Evolutionary conservation across 208 protist genomes (phyloP).

Genomic region (Trypanosoma brucei): DNA sequence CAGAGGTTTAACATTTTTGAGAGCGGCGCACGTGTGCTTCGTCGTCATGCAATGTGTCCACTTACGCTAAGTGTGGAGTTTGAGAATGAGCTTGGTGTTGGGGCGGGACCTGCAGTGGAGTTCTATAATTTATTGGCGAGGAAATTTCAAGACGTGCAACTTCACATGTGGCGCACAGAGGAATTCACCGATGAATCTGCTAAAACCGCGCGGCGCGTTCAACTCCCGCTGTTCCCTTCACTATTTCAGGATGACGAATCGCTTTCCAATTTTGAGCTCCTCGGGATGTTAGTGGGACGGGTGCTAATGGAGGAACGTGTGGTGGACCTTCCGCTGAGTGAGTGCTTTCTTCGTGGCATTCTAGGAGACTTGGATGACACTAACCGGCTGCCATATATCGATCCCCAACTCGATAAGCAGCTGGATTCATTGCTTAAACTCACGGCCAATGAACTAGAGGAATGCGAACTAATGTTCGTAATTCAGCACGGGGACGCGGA

Average conservation of each 20-base stretch:
- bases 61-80: constrained; percentile 71
- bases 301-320: constrained; percentile 52
- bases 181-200: constrained; percentile 23
- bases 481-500: constrained; percentile 28
- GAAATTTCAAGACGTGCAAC: constrained; percentile 29
- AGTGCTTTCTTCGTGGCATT: constrained; percentile 46
- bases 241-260: constrained; percentile 27
- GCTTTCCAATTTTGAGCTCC: constrained; percentile 52
- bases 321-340: constrained; percentile 52
- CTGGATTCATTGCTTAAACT: constrained; percentile 32
- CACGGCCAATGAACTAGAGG: constrained; percentile 32
- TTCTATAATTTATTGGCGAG: constrained; percentile 65
- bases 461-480: constrained; percentile 50
- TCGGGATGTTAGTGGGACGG: constrained; percentile 63
- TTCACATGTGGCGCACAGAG: constrained; percentile 54
- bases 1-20: constrained; percentile 37
- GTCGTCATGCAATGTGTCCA: constrained; percentile 46
- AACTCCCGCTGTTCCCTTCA: constrained; percentile 27
- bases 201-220: constrained; percentile 6
- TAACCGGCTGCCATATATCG: constrained; percentile 26
- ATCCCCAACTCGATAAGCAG: constrained; percentile 39
- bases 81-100: constrained; percentile 70
- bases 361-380: constrained; percentile 28
- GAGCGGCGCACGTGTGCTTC: constrained; percentile 32
- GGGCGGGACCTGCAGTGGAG: constrained; percentile 72